Evolutionary conservation across 495 filamentous ascomycete species (phyloP).

Genomic region (Tuber melanosporum): DNA sequence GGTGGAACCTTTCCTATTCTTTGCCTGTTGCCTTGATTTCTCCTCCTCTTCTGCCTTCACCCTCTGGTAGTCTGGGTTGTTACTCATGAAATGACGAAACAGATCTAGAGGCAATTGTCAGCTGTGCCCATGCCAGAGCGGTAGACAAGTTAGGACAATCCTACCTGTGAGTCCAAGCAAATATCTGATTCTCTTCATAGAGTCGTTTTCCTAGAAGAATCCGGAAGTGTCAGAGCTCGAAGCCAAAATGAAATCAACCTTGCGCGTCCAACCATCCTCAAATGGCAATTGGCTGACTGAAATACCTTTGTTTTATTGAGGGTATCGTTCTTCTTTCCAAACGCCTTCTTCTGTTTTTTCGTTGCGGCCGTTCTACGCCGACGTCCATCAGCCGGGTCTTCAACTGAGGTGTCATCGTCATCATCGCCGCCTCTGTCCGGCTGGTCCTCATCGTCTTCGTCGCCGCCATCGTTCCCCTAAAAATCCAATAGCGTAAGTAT

Average conservation of each 20-base stretch:
- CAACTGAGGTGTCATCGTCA: conserved; percentile 37
- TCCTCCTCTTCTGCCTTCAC: conserved; percentile 86
- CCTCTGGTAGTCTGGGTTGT: conserved; percentile 83
- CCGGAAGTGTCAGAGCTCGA: conserved; percentile 29
- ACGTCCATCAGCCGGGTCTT: conserved; percentile 60
- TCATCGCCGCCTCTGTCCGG: conserved; percentile 30
- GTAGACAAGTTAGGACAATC: not conserved
- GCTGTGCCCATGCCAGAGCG: not conserved
- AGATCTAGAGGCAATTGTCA: conserved; percentile 53
- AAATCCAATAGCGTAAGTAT: conserved; percentile 15
- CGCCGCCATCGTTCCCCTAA: conserved; percentile 23
- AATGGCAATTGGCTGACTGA: conserved; percentile 14
- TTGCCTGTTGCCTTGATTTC: conserved; percentile 62
- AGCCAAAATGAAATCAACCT: conserved; percentile 7
- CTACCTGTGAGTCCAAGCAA: conserved; percentile 74
- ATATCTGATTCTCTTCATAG: conserved; percentile 89
- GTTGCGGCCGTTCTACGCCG: conserved; percentile 78
- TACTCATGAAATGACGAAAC: conserved; percentile 98
- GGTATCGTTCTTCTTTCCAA: conserved; percentile 88
- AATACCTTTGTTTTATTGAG: conserved; percentile 84
- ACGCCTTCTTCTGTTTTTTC: conserved; percentile 77
- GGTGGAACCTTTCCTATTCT: conserved; percentile 71
- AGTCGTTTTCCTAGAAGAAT: conserved; percentile 77
- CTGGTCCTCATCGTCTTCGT: conserved; percentile 21
- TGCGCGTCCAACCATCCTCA: conserved; percentile 21